Evolutionary conservation across 2,329 filamentous ascomycete genomes (phyloP).

Genomic region (Pezicula neosporulosa): DNA sequence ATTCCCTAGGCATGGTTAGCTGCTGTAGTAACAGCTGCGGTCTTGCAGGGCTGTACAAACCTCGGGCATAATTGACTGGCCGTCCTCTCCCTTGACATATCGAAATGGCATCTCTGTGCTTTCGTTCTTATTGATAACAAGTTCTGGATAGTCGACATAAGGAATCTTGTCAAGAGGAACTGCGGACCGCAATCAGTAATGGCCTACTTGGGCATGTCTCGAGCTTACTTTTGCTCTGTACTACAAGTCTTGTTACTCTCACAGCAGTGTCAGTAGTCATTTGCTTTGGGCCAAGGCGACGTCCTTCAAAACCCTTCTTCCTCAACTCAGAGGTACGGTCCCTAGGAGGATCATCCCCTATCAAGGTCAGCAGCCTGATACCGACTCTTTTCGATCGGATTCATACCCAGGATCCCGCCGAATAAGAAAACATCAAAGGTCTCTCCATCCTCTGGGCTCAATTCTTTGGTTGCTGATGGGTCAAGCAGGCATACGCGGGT

Average conservation of each 20-base stretch:
- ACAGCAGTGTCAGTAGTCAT: slow-evolving; percentile 99
- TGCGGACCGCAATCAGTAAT: slow-evolving; percentile 33
- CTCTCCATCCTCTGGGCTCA: slow-evolving; percentile 79
- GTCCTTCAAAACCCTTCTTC: slow-evolving; percentile 86
- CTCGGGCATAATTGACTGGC: slow-evolving; percentile 85
- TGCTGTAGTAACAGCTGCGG: no score
- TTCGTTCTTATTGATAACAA: slow-evolving; percentile 87
- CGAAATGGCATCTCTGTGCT: slow-evolving; percentile 98
- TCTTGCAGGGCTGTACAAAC: slow-evolving; percentile 38
- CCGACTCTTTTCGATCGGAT: background rate
- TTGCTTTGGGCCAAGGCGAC: slow-evolving; percentile 85
- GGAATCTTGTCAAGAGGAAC: slow-evolving; percentile 74
- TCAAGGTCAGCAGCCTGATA: slow-evolving; percentile 13
- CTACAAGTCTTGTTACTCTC: slow-evolving; percentile 84
- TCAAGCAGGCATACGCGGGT: slow-evolving; percentile 84
- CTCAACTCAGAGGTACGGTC: slow-evolving; percentile 94
- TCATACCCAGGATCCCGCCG: slow-evolving; percentile 85
- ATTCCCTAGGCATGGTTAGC: slow-evolving; percentile 59
- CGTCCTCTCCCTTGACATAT: slow-evolving; percentile 75
- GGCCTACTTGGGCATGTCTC: background rate
- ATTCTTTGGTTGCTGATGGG: slow-evolving; percentile 75
- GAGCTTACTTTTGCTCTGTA: slow-evolving; percentile 72
- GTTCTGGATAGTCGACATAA: slow-evolving; percentile 84
- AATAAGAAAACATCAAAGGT: slow-evolving; percentile 90
- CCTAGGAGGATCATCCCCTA: slow-evolving; percentile 90